Conservation (phyloP, 1,284 basidiomycete genomes). For the Sporisorium graminicola region DNA sequence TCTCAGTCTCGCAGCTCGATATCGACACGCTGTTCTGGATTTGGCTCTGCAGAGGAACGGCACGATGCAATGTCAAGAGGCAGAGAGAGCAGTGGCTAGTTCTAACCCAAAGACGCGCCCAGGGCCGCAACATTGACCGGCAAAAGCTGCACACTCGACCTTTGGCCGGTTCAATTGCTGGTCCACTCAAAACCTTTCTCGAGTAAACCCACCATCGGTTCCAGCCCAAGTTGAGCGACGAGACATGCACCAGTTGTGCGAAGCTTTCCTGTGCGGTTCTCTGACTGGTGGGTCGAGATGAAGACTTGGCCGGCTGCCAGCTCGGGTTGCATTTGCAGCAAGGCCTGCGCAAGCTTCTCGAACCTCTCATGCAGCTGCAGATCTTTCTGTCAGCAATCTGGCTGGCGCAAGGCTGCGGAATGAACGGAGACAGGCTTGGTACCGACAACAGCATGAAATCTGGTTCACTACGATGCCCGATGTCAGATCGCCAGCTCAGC, state of each 20-base stretch:
- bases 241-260: background rate
- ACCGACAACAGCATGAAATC: background rate
- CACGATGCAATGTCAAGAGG: background rate
- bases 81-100: background rate
- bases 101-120: background rate
- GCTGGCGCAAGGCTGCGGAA: too few species aligned
- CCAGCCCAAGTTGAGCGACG: background rate
- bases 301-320: background rate
- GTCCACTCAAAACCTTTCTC: background rate
- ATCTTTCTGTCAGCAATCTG: too few species aligned
- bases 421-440: background rate
- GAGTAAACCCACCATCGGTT: background rate
- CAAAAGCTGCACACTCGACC: background rate
- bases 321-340: background rate
- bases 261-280: background rate
- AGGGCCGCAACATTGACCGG: background rate
- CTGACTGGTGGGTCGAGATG: background rate
- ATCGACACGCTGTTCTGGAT: background rate
- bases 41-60: background rate
- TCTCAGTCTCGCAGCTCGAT: background rate
- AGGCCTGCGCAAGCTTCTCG: background rate
- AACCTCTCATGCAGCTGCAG: too few species aligned
- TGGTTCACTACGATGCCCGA: background rate
- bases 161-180: background rate
- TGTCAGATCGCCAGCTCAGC: slow-evolving; percentile 2